Base-by-base conservation (phyloP, 352 stramenopile species). In the Globisporangium echinulatum region DNA sequence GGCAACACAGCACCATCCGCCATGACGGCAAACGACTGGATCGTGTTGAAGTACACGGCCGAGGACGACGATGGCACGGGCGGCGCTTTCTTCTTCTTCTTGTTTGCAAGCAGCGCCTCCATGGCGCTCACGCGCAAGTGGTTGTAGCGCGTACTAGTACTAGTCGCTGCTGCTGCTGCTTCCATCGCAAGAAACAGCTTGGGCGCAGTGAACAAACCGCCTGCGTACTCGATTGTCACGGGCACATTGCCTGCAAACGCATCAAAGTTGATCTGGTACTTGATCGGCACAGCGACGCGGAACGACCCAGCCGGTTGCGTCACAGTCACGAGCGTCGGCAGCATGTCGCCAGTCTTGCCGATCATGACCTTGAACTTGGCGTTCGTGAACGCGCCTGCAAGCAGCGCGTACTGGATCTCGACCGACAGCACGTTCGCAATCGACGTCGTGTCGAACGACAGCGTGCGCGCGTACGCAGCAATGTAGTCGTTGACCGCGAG, bases 351-450 rank as follows among this genome's bases (percentile, higher is more conserved):
- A 44, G 17, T 19, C 17, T 19, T 19, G 17, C 17, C 17, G 17
- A 19, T 19, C 17, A 19, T 19, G 17, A 19, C 17, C 17, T 19
- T 19, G 17, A 72, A 70, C 19, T 62, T 65, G 1, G 67, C 67
- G n/a, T 54, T 64, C 37, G 63, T 67, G 25, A 70, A 63, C 49
- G 64, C 63, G 15, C 58, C 62, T 15, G 67, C 62, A 3, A 65
- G 54, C 17, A 73, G 33, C 43, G 67, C 64, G 62, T 73, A 73
- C 52, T 73, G 62, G 13, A 73, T 52, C 46, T 69, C 55, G 6
- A 70, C 8, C 9, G 50, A 63, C 25, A 59, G 48, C 10, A 73
- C 63, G 17, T 19, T 19, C 17, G 17, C 17, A 19, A 19, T 19
- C 17, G 17, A 19, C 17, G 17, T 19, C 17, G 17, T 19, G 17